These are phyloP conservation scores for Herpetospermum pedunculosum DNA, from an alignment of 306 rosid genomes.

Conservation along the genomic window DNA sequence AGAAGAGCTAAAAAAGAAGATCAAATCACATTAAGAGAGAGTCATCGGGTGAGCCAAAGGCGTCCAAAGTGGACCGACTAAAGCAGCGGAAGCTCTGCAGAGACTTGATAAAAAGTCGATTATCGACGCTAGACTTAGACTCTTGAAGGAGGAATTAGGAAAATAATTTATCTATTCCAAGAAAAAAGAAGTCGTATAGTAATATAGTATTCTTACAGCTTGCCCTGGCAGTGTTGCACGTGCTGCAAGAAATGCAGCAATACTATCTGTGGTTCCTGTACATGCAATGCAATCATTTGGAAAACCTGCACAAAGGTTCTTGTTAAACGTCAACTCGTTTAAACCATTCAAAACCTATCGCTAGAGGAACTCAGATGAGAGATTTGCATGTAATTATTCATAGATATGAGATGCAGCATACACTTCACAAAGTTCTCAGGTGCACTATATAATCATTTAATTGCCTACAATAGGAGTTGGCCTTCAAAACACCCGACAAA, in stretches of 20 bases:
- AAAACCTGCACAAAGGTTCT: constrained; percentile 44
- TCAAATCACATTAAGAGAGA: too few species aligned
- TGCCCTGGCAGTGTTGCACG: constrained; percentile 72
- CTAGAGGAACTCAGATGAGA: not conserved
- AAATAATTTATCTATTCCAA: not conserved
- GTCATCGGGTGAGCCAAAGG: too few species aligned
- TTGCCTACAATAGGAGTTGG: not conserved
- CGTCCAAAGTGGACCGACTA: too few species aligned
- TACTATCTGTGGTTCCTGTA: constrained; percentile 91
- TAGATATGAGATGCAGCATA: not conserved
- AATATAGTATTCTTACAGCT: constrained; percentile 46
- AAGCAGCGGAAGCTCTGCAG: too few species aligned
- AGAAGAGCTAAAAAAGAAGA: too few species aligned
- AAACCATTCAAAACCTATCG: not conserved
- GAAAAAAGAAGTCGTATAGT: constrained; percentile 5
- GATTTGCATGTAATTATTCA: not conserved
- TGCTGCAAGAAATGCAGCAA: constrained; percentile 93
- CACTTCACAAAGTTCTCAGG: not conserved
- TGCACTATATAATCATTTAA: not conserved
- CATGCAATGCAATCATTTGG: constrained; percentile 61
- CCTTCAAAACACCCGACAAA: not conserved
- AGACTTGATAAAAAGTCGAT: too few species aligned
- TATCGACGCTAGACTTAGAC: too few species aligned
- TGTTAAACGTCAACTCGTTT: not conserved
- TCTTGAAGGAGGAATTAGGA: too few species aligned